These are phyloP conservation scores for Heritiera littoralis DNA, from an alignment of 345 rosid species.

Conservation along the genomic window DNA sequence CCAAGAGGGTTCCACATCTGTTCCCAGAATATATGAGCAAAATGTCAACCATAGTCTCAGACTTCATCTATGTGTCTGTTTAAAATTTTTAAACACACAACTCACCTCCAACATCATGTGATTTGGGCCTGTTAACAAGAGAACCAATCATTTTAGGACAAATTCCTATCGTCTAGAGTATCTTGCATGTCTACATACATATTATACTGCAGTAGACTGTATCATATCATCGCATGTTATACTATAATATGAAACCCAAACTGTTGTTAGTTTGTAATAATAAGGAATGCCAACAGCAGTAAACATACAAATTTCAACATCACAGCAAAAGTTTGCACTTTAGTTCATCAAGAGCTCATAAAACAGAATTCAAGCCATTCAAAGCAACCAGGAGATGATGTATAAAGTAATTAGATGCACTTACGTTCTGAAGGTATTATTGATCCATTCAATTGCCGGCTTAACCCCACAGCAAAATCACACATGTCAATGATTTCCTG, in stretches of 20 bases:
- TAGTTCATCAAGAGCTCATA: neutral
- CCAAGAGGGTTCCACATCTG: conserved; percentile 99
- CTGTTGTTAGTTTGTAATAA: neutral
- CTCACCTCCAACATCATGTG: conserved; percentile 95
- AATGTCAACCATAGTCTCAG: conserved; percentile 22
- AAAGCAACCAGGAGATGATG: neutral
- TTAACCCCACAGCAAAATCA: conserved; percentile 91
- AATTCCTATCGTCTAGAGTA: neutral
- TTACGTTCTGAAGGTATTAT: conserved; percentile 96
- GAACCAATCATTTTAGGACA: conserved; percentile 28
- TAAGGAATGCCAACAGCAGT: neutral
- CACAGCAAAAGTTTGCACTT: neutral
- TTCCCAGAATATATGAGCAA: conserved; percentile 19
- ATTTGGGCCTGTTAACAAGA: conserved; percentile 75
- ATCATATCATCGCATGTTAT: neutral
- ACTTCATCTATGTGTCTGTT: conserved; percentile 4
- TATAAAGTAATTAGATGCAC: conserved; percentile 29
- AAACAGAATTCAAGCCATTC: conserved; percentile 7
- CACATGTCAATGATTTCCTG: conserved; percentile 99
- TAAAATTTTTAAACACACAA: conserved; percentile 22
- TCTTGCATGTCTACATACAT: neutral
- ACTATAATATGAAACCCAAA: neutral
- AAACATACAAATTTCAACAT: conserved; percentile 17
- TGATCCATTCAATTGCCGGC: conserved; percentile 94
- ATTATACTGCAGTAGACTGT: neutral